These are phyloP conservation scores for Scopulariopsis brevicaulis DNA, from an alignment of 2,329 filamentous ascomycete species.

Conservation along the genomic window DNA sequence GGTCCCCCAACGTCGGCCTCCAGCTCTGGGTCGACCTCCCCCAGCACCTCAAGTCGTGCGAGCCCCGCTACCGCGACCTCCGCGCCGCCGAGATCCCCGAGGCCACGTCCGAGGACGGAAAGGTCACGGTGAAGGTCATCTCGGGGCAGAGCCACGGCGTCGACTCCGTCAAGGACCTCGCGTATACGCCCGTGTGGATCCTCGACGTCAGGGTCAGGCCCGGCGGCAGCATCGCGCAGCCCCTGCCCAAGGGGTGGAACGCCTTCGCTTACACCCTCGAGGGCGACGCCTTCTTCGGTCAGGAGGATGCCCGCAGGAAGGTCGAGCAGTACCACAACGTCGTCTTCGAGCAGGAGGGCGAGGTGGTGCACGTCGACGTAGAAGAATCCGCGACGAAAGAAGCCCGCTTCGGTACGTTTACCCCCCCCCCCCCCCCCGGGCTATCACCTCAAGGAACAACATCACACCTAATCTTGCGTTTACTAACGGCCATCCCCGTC, in stretches of 20 bases:
- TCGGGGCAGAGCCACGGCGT: slow-evolving; percentile 74
- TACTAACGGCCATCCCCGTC: not conserved
- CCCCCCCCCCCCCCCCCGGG: not conserved
- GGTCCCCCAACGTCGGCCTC: slow-evolving; percentile 70
- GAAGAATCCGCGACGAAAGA: slow-evolving; percentile 49
- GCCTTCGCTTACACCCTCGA: slow-evolving; percentile 80
- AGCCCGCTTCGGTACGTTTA: slow-evolving; percentile 33
- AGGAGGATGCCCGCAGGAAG: slow-evolving; percentile 33
- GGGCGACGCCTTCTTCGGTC: slow-evolving; percentile 56
- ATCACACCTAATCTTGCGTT: not conserved
- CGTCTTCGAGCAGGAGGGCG: slow-evolving; percentile 72
- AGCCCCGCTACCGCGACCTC: slow-evolving; percentile 86
- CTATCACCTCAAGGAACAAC: not conserved
- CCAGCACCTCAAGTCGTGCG: slow-evolving; percentile 68
- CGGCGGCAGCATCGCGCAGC: slow-evolving; percentile 66
- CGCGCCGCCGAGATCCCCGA: slow-evolving; percentile 66
- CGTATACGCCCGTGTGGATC: slow-evolving; percentile 96
- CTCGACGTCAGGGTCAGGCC: slow-evolving; percentile 73
- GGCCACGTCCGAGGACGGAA: slow-evolving; percentile 59
- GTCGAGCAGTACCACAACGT: slow-evolving; percentile 75
- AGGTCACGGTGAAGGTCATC: slow-evolving; percentile 80
- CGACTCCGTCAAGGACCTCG: slow-evolving; percentile 79
- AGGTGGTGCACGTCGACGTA: slow-evolving; percentile 62
- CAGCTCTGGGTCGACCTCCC: slow-evolving; percentile 96
- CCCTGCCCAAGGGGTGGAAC: slow-evolving; percentile 74